Percentiles rank a stretch among this genome's conserved stretches.
Conservation (phyloP, 2,329 filamentous ascomycete genomes). For the Paraphoma sp. region DNA sequence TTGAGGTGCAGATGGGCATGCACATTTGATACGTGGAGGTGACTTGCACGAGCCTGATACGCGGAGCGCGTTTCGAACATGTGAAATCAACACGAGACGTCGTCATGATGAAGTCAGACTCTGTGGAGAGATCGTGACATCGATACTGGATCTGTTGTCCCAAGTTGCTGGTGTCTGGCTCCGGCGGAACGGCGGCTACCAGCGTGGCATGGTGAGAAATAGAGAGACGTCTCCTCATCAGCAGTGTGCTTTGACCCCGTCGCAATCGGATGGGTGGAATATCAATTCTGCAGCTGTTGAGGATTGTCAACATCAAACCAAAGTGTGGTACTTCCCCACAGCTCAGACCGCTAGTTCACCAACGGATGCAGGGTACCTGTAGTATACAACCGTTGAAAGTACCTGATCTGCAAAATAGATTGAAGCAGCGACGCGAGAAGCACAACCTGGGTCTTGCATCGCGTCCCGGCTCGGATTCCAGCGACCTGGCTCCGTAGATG, state of each 20-base stretch:
- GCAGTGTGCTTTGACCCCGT: background rate
- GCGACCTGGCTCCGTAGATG: constrained; percentile 30
- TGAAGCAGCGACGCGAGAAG: constrained; percentile 7
- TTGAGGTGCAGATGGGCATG: constrained; percentile 2
- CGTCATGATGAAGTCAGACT: constrained; percentile 2
- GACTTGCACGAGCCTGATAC: background rate
- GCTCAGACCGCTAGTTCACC: constrained; percentile 21
- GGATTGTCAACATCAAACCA: background rate
- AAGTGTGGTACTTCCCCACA: constrained; percentile 3
- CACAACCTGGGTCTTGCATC: constrained; percentile 11
- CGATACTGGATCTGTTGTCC: background rate
- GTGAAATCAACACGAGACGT: background rate
- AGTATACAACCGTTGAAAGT: constrained; percentile 14
- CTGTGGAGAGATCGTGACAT: background rate
- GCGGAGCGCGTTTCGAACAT: background rate
- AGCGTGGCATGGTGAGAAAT: background rate
- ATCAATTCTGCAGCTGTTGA: background rate
- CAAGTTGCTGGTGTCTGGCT: background rate
- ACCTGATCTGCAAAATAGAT: constrained; percentile 27
- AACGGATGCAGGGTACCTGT: constrained; percentile 13
- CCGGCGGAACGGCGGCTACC: background rate
- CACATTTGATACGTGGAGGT: background rate
- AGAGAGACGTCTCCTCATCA: background rate
- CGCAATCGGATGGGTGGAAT: background rate
- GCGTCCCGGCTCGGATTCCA: constrained; percentile 21